Evolutionary conservation across 2,329 filamentous ascomycete species (phyloP).

Genomic region (Tolypocladium nubicola): DNA sequence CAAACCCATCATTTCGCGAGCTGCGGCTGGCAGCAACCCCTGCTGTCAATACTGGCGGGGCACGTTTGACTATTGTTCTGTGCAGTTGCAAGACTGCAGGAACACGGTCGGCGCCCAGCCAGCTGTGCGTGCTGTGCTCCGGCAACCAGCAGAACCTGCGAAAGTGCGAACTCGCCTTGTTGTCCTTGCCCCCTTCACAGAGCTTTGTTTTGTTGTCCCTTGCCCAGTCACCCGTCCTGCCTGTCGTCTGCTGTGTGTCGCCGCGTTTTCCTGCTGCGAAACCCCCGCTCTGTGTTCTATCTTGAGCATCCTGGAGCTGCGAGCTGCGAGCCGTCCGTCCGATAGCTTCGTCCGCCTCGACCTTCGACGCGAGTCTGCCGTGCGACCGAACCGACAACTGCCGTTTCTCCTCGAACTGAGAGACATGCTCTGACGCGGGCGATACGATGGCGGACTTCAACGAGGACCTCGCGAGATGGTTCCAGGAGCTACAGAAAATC

Average conservation of each 20-base stretch:
- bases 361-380: neutral
- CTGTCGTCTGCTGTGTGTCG: neutral
- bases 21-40: neutral
- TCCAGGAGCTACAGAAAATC: conserved; percentile 31
- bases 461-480: conserved; percentile 32
- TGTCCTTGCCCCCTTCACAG: neutral
- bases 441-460: conserved; percentile 25
- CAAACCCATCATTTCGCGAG: neutral
- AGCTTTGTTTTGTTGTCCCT: neutral
- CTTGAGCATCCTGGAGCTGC: neutral
- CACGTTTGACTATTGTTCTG: neutral
- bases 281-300: neutral
- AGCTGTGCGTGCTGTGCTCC: neutral
- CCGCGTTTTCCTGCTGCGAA: neutral
- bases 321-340: neutral
- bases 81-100: neutral
- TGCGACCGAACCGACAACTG: neutral
- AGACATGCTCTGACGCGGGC: conserved; percentile 2
- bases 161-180: neutral
- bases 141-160: neutral
- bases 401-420: neutral
- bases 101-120: neutral
- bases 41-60: neutral
- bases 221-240: neutral
- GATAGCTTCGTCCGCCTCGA: neutral